A percentile compares a stretch with the other conserved stretches of the same genome.
phyloP scores from a whole-genome alignment of 1,284 basidiomycete genomes.

The Pyrrhoderma noxium region DNA sequence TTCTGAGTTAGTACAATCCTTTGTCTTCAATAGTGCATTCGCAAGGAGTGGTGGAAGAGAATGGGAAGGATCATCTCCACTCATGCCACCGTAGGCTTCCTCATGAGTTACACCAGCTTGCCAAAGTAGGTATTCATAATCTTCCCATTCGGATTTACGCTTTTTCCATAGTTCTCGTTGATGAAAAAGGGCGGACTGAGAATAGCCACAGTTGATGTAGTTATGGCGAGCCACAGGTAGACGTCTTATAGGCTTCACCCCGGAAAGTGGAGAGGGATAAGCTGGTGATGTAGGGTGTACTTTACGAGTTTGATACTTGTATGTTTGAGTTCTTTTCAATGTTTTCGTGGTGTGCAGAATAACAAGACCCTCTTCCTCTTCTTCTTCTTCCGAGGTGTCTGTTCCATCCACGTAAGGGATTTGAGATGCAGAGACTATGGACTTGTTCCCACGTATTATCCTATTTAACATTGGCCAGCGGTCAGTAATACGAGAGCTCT shows the following conservation, averaged over 20 bases:
- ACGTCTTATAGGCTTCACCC: conserved; percentile 3
- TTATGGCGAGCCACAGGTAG: conserved; percentile 6
- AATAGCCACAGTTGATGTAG: conserved; percentile 13
- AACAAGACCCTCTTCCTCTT: conserved; percentile 6
- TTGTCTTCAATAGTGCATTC: conserved; percentile 3
- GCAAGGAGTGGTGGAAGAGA: conserved; percentile 2
- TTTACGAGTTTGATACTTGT: neutral
- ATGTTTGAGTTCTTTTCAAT: neutral
- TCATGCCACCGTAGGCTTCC: conserved; percentile 16
- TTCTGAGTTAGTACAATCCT: neutral
- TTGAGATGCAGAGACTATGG: neutral
- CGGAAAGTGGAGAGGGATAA: conserved; percentile 16
- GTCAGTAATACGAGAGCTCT: conserved; percentile 10
- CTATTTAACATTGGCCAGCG: conserved; percentile 16
- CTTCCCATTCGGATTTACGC: conserved; percentile 15
- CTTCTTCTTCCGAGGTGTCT: conserved; percentile 5
- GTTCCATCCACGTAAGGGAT: neutral
- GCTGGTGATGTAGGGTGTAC: conserved; percentile 11
- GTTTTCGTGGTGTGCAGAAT: neutral
- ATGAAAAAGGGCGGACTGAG: conserved; percentile 12
- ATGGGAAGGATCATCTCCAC: neutral
- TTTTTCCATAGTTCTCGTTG: conserved; percentile 14
- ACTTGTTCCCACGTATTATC: conserved; percentile 10
- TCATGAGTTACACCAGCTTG: conserved; percentile 8
- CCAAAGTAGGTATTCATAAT: conserved; percentile 12